Evolutionary conservation across 139 green algal species (phyloP), one percentile per base, ranked within the genome.

Genomic region (Coelastrella sp.): DNA sequence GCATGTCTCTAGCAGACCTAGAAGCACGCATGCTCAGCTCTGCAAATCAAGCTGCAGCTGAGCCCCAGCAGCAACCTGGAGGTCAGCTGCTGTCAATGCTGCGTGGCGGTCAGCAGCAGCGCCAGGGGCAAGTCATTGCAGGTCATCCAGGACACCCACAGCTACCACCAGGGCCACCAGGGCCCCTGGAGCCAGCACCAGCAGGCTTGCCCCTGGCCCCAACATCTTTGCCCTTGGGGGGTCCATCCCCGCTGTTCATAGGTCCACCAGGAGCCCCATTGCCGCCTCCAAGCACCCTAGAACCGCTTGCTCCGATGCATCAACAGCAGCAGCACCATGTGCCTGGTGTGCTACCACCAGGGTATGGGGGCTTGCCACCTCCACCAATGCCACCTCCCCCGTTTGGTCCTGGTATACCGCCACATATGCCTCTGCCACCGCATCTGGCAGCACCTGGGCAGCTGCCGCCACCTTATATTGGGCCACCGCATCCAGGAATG

Each of bases 1-100:
- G 56, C 7, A 91, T 94, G 88, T 92, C 92, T 0, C 75, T 89
- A 19, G 91, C 91, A 60, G 76, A 95, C 59, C 79, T 95, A 25
- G 93, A 95, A 74, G 93, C 93, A 3, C 87, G 84, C 9, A 95
- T 95, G 91, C 73, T 95, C 7, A 87, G 88, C 85, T 85, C 72
- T 60, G 80, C 74, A 19, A 61, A 76, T 1, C 57, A 87, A 8
- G 56, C n/a, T n/a, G n/a, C 70, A 19, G 70, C 84, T 0, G 68
- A 89, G 85, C 65, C 24, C 19, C 85, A 89, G 84, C 66, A 78
- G 76, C 75, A 79, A 63, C 15, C 17, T 27, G 76, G 85, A 6
- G 70, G 72, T 12, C 65, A 70, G 75, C 76, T 90, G 63, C 76
- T 90, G 27, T 72, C 87, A 0, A 78, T 90, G 87, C 87, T 90